phyloP scores from a whole-genome alignment of 2,329 filamentous ascomycete species.

The Chaetomiaceae sp. region DNA sequence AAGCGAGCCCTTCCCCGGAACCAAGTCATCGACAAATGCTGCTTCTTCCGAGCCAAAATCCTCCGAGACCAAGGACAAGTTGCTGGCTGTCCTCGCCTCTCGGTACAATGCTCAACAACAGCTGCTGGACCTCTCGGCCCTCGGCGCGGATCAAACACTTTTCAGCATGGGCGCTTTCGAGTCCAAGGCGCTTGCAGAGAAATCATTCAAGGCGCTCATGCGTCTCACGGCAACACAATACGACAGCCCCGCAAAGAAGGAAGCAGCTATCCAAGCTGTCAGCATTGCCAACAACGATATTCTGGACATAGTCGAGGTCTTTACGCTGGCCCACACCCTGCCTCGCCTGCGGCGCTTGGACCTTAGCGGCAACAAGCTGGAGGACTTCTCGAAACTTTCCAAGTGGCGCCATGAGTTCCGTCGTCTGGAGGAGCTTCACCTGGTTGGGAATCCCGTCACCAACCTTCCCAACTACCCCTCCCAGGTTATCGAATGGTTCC shows the following conservation, averaged over 20 bases:
- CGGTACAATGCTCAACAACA: conserved; percentile 70
- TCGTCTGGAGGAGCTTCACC: conserved; percentile 72
- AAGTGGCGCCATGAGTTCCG: conserved; percentile 77
- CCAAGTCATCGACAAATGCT: conserved; percentile 2
- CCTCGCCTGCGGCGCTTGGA: conserved; percentile 86
- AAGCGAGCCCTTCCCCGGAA: conserved; percentile 35
- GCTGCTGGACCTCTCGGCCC: conserved; percentile 74
- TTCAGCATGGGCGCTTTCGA: conserved; percentile 71
- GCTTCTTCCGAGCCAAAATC: conserved; percentile 36
- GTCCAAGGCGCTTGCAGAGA: conserved; percentile 65
- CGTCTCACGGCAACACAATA: conserved; percentile 76
- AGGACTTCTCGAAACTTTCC: conserved; percentile 60
- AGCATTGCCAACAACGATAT: conserved; percentile 78
- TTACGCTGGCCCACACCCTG: conserved; percentile 70
- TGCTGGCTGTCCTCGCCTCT: conserved; percentile 65
- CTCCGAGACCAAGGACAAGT: conserved; percentile 57
- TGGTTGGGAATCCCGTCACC: conserved; percentile 72
- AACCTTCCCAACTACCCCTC: conserved; percentile 55
- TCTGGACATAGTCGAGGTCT: conserved; percentile 65
- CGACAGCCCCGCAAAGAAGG: conserved; percentile 64
- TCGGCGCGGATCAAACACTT: conserved; percentile 68
- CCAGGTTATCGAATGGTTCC: conserved; percentile 77
- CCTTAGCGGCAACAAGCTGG: conserved; percentile 76
- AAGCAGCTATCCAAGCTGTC: conserved; percentile 74
- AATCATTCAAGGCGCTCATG: conserved; percentile 92